A percentile compares a stretch with the other conserved stretches of the same genome.
These are phyloP conservation scores for Ogataea allantospora DNA, from an alignment of 805 yeast species.

Conservation along the genomic window DNA sequence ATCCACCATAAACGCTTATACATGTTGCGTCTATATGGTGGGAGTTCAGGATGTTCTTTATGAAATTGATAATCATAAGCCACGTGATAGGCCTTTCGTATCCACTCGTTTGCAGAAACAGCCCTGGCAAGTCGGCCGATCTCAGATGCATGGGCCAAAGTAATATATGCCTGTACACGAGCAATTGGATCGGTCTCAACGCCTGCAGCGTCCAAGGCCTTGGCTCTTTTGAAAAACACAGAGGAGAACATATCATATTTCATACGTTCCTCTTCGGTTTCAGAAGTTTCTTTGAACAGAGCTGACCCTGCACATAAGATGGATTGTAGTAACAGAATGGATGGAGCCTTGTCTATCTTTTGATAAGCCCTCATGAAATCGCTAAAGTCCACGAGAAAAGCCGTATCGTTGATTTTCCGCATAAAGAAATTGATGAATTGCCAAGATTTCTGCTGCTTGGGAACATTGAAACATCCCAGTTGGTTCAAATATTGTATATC, in stretches of 20 bases:
- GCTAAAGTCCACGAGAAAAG: slow-evolving; percentile 62
- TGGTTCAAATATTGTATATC: slow-evolving; percentile 63
- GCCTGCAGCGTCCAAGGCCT: slow-evolving; percentile 64
- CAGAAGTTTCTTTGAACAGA: slow-evolving; percentile 49
- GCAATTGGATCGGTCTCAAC: slow-evolving; percentile 61
- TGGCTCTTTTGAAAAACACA: slow-evolving; percentile 40
- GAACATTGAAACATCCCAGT: slow-evolving; percentile 68
- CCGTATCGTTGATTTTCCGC: slow-evolving; percentile 58
- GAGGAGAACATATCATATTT: slow-evolving; percentile 11
- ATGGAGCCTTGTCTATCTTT: slow-evolving; percentile 56
- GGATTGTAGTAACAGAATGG: slow-evolving; percentile 58
- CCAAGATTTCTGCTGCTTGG: slow-evolving; percentile 58
- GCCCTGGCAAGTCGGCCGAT: slow-evolving; percentile 43
- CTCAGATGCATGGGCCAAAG: slow-evolving; percentile 15
- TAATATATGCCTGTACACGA: slow-evolving; percentile 11
- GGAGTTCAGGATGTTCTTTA: slow-evolving; percentile 4
- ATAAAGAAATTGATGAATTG: slow-evolving; percentile 62
- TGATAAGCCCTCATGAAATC: slow-evolving; percentile 57
- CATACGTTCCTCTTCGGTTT: slow-evolving; percentile 48
- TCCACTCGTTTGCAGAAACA: slow-evolving; percentile 40
- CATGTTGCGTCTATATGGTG: slow-evolving; percentile 33
- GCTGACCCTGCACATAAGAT: slow-evolving; percentile 68
- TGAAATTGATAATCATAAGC: slow-evolving; percentile 70
- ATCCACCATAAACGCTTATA: slow-evolving; percentile 74
- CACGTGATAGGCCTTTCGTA: slow-evolving; percentile 68